A percentile compares a stretch with the other conserved stretches of the same genome.
Evolutionary conservation across 192 early-diverging fungal species (phyloP).

Genomic region (Coemansia sp.): DNA sequence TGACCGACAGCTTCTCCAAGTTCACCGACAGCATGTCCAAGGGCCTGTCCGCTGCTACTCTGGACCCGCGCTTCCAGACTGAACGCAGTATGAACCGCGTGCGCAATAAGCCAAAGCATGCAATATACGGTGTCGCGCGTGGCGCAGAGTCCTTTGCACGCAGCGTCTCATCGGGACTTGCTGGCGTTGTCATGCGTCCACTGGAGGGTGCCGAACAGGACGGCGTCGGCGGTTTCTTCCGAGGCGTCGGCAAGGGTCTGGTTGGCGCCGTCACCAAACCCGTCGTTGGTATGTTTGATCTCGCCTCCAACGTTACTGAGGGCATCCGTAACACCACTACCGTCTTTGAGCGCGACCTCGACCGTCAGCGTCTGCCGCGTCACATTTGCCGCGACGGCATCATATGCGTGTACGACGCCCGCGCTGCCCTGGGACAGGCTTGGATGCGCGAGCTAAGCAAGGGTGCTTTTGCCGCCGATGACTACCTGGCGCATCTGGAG

Average conservation of each 20-base stretch:
- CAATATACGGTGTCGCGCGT: constrained; percentile 80
- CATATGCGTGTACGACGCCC: constrained; percentile 66
- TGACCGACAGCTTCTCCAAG: constrained; percentile 92
- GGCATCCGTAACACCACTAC: constrained; percentile 94
- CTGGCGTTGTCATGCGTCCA: constrained; percentile 84
- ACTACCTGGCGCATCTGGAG: constrained; percentile 84
- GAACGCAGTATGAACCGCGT: constrained; percentile 73
- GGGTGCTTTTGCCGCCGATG: constrained; percentile 76
- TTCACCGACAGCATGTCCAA: constrained; percentile 96
- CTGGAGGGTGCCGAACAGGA: constrained; percentile 85
- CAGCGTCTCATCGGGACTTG: constrained; percentile 82
- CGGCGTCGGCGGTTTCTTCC: constrained; percentile 92
- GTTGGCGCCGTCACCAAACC: constrained; percentile 96
- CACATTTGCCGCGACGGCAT: constrained; percentile 84
- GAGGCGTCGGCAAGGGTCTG: constrained; percentile 90
- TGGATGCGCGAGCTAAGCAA: constrained; percentile 81
- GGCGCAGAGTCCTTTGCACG: constrained; percentile 83
- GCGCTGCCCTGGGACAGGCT: constrained; percentile 81
- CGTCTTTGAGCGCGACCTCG: constrained; percentile 78
- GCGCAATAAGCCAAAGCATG: constrained; percentile 88
- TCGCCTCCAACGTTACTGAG: constrained; percentile 90
- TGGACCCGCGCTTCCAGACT: constrained; percentile 90
- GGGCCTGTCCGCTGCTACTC: constrained; percentile 90
- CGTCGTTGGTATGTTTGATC: constrained; percentile 90
- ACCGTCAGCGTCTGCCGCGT: constrained; percentile 83